These are phyloP conservation scores for Vanilla planifolia DNA, from an alignment of 106 monocot species.

Conservation along the genomic window DNA sequence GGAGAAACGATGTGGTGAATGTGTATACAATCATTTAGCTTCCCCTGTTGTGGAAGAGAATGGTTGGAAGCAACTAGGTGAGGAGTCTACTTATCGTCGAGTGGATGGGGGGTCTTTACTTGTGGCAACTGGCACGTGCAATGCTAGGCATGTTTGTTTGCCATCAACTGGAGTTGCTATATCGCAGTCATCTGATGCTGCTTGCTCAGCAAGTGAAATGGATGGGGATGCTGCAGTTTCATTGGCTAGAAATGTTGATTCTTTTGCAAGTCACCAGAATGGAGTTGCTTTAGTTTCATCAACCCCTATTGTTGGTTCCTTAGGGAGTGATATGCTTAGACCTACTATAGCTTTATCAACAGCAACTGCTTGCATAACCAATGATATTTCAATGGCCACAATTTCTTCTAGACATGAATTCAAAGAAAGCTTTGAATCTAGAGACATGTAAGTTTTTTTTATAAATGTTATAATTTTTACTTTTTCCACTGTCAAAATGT, in stretches of 20 bases:
- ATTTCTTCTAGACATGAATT: slow-evolving; percentile 19
- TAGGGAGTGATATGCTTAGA: background rate
- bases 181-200: slow-evolving; percentile 9
- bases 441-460: slow-evolving; percentile 45
- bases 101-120: background rate
- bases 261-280: background rate
- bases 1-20: slow-evolving; percentile 11
- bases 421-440: slow-evolving; percentile 19
- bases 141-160: slow-evolving; percentile 7
- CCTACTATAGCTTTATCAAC: background rate
- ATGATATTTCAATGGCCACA: slow-evolving; percentile 3
- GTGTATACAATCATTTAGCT: slow-evolving; percentile 6
- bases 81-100: background rate
- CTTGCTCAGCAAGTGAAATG: slow-evolving; percentile 9
- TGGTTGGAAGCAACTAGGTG: background rate
- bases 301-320: background rate
- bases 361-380: background rate
- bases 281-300: slow-evolving; percentile 10
- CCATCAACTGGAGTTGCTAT: slow-evolving; percentile 3
- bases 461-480: background rate
- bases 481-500: background rate
- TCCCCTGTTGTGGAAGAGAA: slow-evolving; percentile 8
- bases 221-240: slow-evolving; percentile 15
- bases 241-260: background rate
- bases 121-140: slow-evolving; percentile 1